Conservation (phyloP, 1,284 basidiomycete genomes). For the Sparassis latifolia region DNA sequence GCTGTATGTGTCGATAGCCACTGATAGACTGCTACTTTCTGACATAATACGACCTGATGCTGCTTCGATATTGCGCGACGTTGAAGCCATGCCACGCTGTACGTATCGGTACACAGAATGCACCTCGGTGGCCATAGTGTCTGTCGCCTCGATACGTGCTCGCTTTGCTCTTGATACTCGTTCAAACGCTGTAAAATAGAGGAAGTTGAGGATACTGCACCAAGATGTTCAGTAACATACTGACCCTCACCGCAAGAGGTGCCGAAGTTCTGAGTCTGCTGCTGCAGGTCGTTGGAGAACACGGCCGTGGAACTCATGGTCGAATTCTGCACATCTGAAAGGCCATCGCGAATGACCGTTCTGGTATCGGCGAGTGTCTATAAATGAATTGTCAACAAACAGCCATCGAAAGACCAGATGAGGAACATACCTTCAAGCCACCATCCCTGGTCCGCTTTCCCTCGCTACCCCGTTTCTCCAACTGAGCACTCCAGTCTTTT, state of each 20-base stretch:
- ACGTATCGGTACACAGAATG: conserved; percentile 45
- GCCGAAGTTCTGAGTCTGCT: conserved; percentile 39
- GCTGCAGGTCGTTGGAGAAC: conserved; percentile 48
- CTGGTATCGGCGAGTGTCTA: conserved; percentile 40
- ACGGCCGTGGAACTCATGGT: conserved; percentile 42
- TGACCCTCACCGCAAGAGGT: conserved; percentile 41
- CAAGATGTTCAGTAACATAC: conserved; percentile 10
- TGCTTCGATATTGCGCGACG: conserved; percentile 43
- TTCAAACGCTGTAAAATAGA: conserved; percentile 43
- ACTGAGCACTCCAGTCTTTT: conserved; percentile 31
- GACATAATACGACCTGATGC: conserved; percentile 37
- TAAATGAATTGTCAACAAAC: conserved; percentile 1
- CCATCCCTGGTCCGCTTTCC: conserved; percentile 51
- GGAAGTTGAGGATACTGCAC: too few species aligned
- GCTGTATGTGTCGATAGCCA: conserved; percentile 35
- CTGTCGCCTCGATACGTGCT: conserved; percentile 55
- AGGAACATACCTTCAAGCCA: conserved; percentile 46
- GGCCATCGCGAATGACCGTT: conserved; percentile 34
- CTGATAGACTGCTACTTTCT: conserved; percentile 37
- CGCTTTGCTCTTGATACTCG: conserved; percentile 57
- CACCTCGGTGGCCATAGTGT: conserved; percentile 40
- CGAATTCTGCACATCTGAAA: conserved; percentile 39
- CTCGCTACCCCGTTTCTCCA: conserved; percentile 46
- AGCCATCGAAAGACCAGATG: background rate
- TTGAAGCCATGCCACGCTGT: conserved; percentile 43